Base-by-base conservation (phyloP, 768 basidiomycete genomes). In the Panaeolus cyanescens region DNA sequence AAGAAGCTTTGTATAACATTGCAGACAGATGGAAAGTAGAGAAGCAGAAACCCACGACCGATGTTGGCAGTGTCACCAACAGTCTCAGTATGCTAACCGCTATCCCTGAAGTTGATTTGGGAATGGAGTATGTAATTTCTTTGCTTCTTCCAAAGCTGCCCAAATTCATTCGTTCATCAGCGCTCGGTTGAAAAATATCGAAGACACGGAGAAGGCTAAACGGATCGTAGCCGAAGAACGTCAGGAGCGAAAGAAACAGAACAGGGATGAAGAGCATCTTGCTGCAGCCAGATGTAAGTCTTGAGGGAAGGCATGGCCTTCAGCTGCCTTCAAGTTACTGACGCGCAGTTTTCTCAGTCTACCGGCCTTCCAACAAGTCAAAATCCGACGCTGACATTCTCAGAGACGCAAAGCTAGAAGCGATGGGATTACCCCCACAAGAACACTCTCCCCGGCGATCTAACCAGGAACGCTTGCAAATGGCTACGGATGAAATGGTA, bases 201-300 rank as follows among this genome's bases (percentile, higher is more conserved):
- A 97, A 71, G 94, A 95, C 55, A 99, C 96, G 0, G 97, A 99
- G 72, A 96, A 93, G 66, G 96, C 96, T 0, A 99, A 98, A 74
- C 84, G 95, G 0, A 80, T 85, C 10, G 91, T 95, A 22, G 88
- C 87, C 1, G 93, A 94, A 65, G 87, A 85, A 61, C 83, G 85
- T 22, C 83, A 87, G 54, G 85, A 88, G 12, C 77, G 81, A 22
- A 86, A 84, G 69, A 81, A 78, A 61, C 64, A 69, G 19, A 80
- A 77, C 25, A 79, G 79, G 15, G 93, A 94, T 58, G 93, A 95
- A 68, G 91, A 88, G 56, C 92, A 95, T 70, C 85, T 96, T 37
- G 89, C 89, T 9, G 91, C 93, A 9, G 84, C 93, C 6, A 88
- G 96, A 66, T 99, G 96, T 96, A 70, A 69, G 93, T 74, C n/a